A percentile compares a stretch with the other conserved stretches of the same genome.
Evolutionary conservation across 768 basidiomycete species (phyloP).

Genomic region (Tulasnella sp.): DNA sequence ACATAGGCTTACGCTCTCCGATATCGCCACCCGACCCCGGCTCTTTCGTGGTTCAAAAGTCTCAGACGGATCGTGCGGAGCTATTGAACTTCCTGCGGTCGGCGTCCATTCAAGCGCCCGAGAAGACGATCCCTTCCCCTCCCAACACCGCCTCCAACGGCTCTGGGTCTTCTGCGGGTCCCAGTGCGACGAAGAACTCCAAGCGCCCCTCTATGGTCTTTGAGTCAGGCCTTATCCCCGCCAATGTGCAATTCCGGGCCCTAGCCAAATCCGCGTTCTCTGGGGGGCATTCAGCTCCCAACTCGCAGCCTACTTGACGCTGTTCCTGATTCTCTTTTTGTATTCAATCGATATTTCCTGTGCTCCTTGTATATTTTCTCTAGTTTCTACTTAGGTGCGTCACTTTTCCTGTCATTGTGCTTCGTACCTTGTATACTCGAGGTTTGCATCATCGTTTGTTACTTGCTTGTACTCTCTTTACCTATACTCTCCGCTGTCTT

Average conservation of each 20-base stretch:
- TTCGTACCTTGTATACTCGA: too few relatives aligned
- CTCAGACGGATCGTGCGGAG: conserved; percentile 5
- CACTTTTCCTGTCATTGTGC: too few relatives aligned
- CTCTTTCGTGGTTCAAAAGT: conserved; percentile 8
- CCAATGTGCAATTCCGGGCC: conserved; percentile 11
- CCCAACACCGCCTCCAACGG: neutral
- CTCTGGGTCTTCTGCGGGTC: neutral
- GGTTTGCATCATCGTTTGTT: too few relatives aligned
- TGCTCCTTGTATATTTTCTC: too few relatives aligned
- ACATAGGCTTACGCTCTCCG: neutral
- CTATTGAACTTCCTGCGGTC: neutral
- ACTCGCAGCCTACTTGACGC: too few relatives aligned
- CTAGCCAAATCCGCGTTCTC: neutral
- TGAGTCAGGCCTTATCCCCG: conserved; percentile 4
- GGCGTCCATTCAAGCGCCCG: neutral
- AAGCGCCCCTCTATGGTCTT: neutral
- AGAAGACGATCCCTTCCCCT: neutral
- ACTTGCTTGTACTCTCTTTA: too few relatives aligned
- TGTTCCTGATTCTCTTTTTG: too few relatives aligned
- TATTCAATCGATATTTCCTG: too few relatives aligned
- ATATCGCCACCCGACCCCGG: conserved; percentile 4
- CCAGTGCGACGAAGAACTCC: neutral
- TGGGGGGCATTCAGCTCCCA: neutral
- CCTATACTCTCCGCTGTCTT: too few relatives aligned
- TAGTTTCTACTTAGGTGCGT: too few relatives aligned